Evolutionary conservation across 1,139 yeast genomes (phyloP).

Genomic region (Torulaspora globosa): DNA sequence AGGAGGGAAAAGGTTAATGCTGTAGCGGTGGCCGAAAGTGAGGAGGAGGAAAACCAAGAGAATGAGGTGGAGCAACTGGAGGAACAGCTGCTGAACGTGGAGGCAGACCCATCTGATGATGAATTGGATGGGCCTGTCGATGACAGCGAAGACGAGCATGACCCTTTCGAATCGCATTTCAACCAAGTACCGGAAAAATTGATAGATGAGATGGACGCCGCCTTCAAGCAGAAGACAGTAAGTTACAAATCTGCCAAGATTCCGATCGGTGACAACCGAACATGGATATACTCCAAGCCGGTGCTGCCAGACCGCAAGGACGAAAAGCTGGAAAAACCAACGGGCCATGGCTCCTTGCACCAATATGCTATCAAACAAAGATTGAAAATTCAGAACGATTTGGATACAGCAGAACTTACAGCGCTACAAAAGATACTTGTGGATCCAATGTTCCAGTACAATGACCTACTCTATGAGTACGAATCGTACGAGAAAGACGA

Average conservation of each 20-base stretch:
- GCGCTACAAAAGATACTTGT: constrained; percentile 44
- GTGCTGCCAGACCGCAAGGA: constrained; percentile 10
- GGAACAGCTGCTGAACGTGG: constrained; percentile 34
- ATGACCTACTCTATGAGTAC: constrained; percentile 66
- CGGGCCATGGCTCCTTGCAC: constrained; percentile 25
- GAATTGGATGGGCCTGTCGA: constrained; percentile 34
- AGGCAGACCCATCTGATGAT: constrained; percentile 30
- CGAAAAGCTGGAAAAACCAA: constrained; percentile 18
- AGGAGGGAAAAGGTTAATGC: constrained; percentile 34
- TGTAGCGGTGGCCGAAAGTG: constrained; percentile 13
- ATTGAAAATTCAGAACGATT: constrained; percentile 30
- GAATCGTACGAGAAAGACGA: constrained; percentile 42
- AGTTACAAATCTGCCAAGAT: constrained; percentile 25
- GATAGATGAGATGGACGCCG: constrained; percentile 38
- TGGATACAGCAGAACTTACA: constrained; percentile 33
- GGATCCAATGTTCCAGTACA: constrained; percentile 66
- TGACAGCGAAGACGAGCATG: constrained; percentile 41
- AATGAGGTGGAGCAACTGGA: constrained; percentile 38
- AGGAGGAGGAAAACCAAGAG: constrained; percentile 9
- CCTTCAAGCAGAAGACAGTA: constrained; percentile 21
- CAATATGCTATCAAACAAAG: constrained; percentile 38
- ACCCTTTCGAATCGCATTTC: constrained; percentile 77
- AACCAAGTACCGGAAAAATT: constrained; percentile 48
- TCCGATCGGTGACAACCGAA: constrained; percentile 19
- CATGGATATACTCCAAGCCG: constrained; percentile 29